phyloP scores from a whole-genome alignment of 2,329 filamentous ascomycete species.

The Trichoderma polysporum region DNA sequence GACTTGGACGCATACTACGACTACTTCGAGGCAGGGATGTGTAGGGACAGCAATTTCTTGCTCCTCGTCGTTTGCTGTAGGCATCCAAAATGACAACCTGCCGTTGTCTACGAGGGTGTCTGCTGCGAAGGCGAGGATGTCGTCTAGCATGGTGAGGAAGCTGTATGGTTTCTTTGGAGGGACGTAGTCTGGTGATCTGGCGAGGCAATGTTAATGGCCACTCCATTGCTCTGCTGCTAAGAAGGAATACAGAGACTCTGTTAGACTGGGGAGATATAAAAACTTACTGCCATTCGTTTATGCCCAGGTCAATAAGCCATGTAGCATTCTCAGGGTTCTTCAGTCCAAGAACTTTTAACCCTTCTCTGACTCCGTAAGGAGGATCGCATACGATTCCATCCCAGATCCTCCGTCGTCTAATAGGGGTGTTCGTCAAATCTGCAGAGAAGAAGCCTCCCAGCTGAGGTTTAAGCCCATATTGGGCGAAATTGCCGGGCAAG shows the following conservation, averaged over 20 bases:
- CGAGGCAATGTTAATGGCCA: background rate
- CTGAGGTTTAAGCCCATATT: constrained; percentile 67
- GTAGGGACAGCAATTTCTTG: constrained; percentile 73
- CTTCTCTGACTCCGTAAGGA: constrained; percentile 92
- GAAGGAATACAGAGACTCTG: background rate
- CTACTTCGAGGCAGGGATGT: constrained; percentile 72
- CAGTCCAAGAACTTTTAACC: constrained; percentile 80
- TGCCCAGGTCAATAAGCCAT: constrained; percentile 66
- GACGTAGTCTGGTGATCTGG: constrained; percentile 63
- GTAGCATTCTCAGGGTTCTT: constrained; percentile 63
- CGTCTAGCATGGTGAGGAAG: constrained; percentile 84
- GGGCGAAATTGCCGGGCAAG: constrained; percentile 71
- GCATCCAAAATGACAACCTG: constrained; percentile 94
- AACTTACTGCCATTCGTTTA: constrained; percentile 65
- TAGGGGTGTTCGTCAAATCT: constrained; percentile 83
- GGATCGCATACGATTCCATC: constrained; percentile 96
- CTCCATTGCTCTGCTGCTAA: background rate
- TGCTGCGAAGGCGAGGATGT: constrained; percentile 81
- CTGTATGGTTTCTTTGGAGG: constrained; percentile 90
- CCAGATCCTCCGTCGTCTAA: constrained; percentile 63
- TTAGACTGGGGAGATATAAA: background rate
- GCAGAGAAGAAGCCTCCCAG: constrained; percentile 80
- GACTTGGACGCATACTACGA: constrained; percentile 75
- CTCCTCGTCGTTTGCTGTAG: constrained; percentile 77
- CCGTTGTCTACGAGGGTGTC: constrained; percentile 75